Conservation (phyloP, 768 basidiomycete species). For the Glaciozyma martinii region DNA sequence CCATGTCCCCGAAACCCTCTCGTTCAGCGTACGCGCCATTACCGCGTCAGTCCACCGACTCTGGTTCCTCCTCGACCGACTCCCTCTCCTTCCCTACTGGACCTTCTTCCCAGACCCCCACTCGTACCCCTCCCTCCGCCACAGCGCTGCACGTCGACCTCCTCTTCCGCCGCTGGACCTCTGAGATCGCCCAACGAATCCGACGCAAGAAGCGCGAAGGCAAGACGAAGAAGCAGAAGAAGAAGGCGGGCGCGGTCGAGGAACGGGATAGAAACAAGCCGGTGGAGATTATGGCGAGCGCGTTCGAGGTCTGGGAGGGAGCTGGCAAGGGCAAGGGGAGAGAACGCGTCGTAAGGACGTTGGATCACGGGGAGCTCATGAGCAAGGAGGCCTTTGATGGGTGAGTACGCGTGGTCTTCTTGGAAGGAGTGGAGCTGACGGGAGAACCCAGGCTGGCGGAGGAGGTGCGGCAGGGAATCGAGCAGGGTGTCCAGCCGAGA, state of each 20-base stretch:
- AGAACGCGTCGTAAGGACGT: slow-evolving; percentile 43
- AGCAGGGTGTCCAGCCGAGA: slow-evolving; percentile 74
- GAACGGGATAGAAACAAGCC: not conserved
- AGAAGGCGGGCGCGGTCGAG: not conserved
- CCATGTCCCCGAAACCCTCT: not conserved
- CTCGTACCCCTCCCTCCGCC: not conserved
- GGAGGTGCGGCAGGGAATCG: slow-evolving; percentile 59
- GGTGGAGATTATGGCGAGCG: not conserved
- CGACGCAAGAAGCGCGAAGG: slow-evolving; percentile 51
- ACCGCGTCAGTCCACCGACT: not conserved
- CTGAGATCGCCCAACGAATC: slow-evolving; percentile 74
- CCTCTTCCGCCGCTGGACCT: slow-evolving; percentile 57
- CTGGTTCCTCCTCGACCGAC: not conserved
- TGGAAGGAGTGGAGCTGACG: slow-evolving; percentile 15
- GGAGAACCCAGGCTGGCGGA: slow-evolving; percentile 49
- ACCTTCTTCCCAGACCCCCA: not conserved
- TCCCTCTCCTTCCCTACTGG: not conserved
- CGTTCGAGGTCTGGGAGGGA: not conserved
- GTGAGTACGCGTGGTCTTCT: slow-evolving; percentile 43
- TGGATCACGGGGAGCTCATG: slow-evolving; percentile 72
- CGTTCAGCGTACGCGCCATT: not conserved
- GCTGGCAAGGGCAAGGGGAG: not conserved
- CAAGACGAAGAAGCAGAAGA: not conserved
- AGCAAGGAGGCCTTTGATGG: slow-evolving; percentile 60
- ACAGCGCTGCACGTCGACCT: not conserved